Percentiles rank a stretch among this genome's conserved stretches.
These are phyloP conservation scores for Aspergillus sparsus DNA, from an alignment of 495 filamentous ascomycete genomes.

Conservation along the genomic window DNA sequence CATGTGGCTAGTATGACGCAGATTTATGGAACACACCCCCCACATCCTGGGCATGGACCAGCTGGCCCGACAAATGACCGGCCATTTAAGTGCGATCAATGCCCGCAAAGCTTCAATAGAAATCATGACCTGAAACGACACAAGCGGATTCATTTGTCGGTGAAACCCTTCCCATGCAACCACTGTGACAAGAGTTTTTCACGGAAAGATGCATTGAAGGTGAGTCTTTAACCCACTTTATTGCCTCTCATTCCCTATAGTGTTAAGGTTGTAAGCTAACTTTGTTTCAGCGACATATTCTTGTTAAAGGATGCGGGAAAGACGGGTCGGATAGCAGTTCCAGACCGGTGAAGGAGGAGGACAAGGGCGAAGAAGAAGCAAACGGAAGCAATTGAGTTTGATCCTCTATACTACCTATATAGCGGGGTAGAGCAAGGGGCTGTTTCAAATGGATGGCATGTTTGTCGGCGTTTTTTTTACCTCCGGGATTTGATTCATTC, in stretches of 20 bases:
- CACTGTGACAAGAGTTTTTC: slow-evolving; percentile 98
- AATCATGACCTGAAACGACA: slow-evolving; percentile 98
- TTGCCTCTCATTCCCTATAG: neutral
- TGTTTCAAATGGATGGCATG: slow-evolving; percentile 9
- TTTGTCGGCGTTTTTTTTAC: slow-evolving; percentile 20
- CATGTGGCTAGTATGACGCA: slow-evolving; percentile 57
- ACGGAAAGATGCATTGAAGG: slow-evolving; percentile 95
- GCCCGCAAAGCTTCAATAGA: slow-evolving; percentile 89
- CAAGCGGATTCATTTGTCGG: slow-evolving; percentile 89
- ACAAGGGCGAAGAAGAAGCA: slow-evolving; percentile 16
- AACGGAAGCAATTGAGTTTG: slow-evolving; percentile 11
- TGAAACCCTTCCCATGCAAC: slow-evolving; percentile 91
- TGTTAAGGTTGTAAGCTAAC: slow-evolving; percentile 16
- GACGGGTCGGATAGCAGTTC: slow-evolving; percentile 30
- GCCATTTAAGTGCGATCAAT: slow-evolving; percentile 93
- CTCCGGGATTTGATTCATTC: slow-evolving; percentile 19
- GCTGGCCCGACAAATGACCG: slow-evolving; percentile 66
- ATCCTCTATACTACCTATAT: neutral
- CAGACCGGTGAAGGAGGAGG: slow-evolving; percentile 25
- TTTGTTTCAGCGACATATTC: slow-evolving; percentile 72
- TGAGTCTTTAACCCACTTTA: slow-evolving; percentile 40
- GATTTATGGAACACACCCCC: slow-evolving; percentile 53
- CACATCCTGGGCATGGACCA: slow-evolving; percentile 34
- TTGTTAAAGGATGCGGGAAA: slow-evolving; percentile 89
- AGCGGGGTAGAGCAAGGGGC: neutral